Evolutionary conservation across 2,329 filamentous ascomycete genomes (phyloP), one percentile per base, ranked within the genome.

Genomic region (Lojkania enalia): DNA sequence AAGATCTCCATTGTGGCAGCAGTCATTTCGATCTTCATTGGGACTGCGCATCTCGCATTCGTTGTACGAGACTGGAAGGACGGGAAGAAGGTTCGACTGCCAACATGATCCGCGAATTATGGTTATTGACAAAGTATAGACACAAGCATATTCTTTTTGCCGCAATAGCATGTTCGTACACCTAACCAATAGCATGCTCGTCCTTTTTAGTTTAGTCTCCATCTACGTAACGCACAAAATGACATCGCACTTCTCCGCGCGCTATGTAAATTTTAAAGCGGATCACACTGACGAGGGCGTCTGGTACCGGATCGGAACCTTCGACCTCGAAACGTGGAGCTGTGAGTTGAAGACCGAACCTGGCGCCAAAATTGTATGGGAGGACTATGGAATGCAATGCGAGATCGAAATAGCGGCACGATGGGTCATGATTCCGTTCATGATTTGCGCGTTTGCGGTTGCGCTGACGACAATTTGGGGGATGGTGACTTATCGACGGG

Each of bases 281-380:
- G 51, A 58, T 2, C 49, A 47, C 11, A 48, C 50, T 15, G 48
- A 55, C 13, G 15, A 33, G 6, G 49, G 53, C 23, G 38, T 58
- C 40, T 58, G 61, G 19, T 69, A 69, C 49, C 58, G 63, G 47
- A 48, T 54, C 21, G 66, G 66, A 33, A 63, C 49, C 18, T 69
- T 69, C 38, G 66, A 69, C 21, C 57, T 69, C 11, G 66, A 68
- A 41, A 67, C 63, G 1, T 69, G 66, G 65, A 48, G 56, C 7
- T 69, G 65, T 42, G 61, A 66, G 15, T 52, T 67, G 7, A 55
- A 60, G 46, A 36, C 37, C 4, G 52, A 57, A 0, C 19, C 35
- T 1, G 60, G 59, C 7, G 61, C 59, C 0, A 42, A 31, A 12
- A 62, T 63, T 44, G 66, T 64, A 2, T 46, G 39, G 20, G 51